Evolutionary conservation across 768 basidiomycete species (phyloP).

Genomic region (Tricholoma saponaceum): DNA sequence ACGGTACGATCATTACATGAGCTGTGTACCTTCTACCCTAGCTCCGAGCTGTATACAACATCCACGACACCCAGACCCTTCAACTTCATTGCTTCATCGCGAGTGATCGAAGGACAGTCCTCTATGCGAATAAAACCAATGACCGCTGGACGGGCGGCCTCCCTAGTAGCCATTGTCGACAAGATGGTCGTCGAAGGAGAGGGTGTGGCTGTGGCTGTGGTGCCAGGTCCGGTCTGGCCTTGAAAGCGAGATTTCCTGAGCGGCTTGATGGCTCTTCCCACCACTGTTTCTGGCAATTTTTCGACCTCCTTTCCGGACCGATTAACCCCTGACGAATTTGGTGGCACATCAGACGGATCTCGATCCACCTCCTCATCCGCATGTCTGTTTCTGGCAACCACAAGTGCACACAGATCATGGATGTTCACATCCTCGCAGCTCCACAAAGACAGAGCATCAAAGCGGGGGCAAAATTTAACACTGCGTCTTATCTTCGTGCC

Average conservation of each 20-base stretch:
- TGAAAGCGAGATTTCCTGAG: slow-evolving; percentile 28
- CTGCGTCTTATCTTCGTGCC: slow-evolving; percentile 21
- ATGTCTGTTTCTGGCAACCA: slow-evolving; percentile 34
- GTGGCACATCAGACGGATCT: slow-evolving; percentile 13
- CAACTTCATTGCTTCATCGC: slow-evolving; percentile 34
- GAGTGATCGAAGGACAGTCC: slow-evolving; percentile 33
- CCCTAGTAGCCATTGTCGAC: slow-evolving; percentile 22
- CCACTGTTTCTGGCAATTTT: slow-evolving; percentile 9
- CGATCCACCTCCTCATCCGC: slow-evolving; percentile 13
- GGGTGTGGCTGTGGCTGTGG: slow-evolving; percentile 7
- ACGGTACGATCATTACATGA: neutral
- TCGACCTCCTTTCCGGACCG: slow-evolving; percentile 9
- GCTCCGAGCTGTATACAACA: neutral
- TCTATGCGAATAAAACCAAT: slow-evolving; percentile 41
- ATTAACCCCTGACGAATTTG: slow-evolving; percentile 6
- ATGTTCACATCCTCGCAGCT: slow-evolving; percentile 42
- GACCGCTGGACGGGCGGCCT: slow-evolving; percentile 27
- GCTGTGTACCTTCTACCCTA: neutral
- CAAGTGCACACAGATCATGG: slow-evolving; percentile 29
- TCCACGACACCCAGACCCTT: slow-evolving; percentile 34
- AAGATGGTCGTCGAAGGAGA: neutral
- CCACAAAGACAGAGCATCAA: slow-evolving; percentile 51
- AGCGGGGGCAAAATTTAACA: slow-evolving; percentile 45
- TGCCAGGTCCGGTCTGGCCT: slow-evolving; percentile 17
- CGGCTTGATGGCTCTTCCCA: slow-evolving; percentile 31